Percentiles rank a stretch among this genome's conserved stretches.
Evolutionary conservation across 768 basidiomycete genomes (phyloP).

Genomic region (Clitopilus passeckerianus): DNA sequence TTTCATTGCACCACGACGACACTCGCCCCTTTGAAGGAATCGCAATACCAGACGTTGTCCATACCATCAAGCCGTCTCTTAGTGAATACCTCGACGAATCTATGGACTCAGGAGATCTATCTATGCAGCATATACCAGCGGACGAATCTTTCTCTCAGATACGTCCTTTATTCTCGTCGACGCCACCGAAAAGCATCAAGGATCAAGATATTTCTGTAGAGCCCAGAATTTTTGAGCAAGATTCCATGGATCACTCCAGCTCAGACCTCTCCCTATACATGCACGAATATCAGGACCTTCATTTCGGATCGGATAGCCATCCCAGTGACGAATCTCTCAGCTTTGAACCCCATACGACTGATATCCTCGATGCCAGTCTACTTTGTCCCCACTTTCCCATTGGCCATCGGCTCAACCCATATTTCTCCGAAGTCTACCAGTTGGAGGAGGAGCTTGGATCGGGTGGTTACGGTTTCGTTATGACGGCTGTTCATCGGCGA

Average conservation of each 20-base stretch:
- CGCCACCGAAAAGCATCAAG: neutral
- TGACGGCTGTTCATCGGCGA: conserved; percentile 67
- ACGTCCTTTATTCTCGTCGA: neutral
- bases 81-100: neutral
- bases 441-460: conserved; percentile 80
- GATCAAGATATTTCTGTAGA: neutral
- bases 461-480: conserved; percentile 94
- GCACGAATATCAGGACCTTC: conserved; percentile 2
- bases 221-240: neutral
- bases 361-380: conserved; percentile 26
- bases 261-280: neutral
- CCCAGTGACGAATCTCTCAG: neutral
- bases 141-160: neutral
- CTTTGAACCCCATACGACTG: conserved; percentile 8
- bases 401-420: conserved; percentile 53
- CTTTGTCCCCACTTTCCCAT: conserved; percentile 47
- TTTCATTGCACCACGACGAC: neutral
- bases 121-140: neutral
- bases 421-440: conserved; percentile 55
- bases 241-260: neutral
- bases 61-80: neutral
- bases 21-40: neutral
- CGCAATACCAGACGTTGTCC: neutral
- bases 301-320: conserved; percentile 4
- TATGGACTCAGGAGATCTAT: neutral